Percentiles rank a stretch among this genome's conserved stretches.
Evolutionary conservation across 768 basidiomycete species (phyloP).

Genomic region (Strobilomyces dryophilus): DNA sequence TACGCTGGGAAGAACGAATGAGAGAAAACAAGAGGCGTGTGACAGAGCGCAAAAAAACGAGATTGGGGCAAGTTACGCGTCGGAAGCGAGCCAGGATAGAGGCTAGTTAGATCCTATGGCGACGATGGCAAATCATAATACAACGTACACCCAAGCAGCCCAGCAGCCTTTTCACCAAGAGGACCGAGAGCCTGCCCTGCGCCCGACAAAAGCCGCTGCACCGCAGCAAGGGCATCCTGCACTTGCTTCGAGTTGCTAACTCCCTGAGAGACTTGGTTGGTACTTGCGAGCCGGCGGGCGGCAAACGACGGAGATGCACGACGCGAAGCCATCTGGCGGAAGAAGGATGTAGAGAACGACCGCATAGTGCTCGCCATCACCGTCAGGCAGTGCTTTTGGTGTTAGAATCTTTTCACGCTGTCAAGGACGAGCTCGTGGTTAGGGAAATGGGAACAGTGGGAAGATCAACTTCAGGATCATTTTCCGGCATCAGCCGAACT

Average conservation of each 20-base stretch:
- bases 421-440: conserved; percentile 4
- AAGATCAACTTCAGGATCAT: not conserved
- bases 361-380: conserved; percentile 15
- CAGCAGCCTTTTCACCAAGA: conserved; percentile 50
- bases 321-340: conserved; percentile 20
- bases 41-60: not conserved
- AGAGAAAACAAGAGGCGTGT: not conserved
- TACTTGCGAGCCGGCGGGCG: conserved; percentile 40
- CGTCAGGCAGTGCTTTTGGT: conserved; percentile 4
- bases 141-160: conserved; percentile 52
- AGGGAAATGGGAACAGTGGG: not conserved
- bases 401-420: not conserved
- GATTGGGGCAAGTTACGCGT: not conserved
- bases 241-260: conserved; percentile 58
- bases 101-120: conserved; percentile 1
- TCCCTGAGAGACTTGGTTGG: conserved; percentile 32
- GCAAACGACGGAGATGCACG: conserved; percentile 14
- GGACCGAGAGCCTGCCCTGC: conserved; percentile 47
- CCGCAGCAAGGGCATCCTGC: conserved; percentile 57
- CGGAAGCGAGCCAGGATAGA: not conserved
- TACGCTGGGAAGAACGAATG: conserved; percentile 45
- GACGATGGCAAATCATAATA: not conserved
- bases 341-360: conserved; percentile 23
- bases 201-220: conserved; percentile 52
- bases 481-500: conserved; percentile 7